Base-by-base conservation (phyloP, 345 rosid species). In the Gossypium arboreum region DNA sequence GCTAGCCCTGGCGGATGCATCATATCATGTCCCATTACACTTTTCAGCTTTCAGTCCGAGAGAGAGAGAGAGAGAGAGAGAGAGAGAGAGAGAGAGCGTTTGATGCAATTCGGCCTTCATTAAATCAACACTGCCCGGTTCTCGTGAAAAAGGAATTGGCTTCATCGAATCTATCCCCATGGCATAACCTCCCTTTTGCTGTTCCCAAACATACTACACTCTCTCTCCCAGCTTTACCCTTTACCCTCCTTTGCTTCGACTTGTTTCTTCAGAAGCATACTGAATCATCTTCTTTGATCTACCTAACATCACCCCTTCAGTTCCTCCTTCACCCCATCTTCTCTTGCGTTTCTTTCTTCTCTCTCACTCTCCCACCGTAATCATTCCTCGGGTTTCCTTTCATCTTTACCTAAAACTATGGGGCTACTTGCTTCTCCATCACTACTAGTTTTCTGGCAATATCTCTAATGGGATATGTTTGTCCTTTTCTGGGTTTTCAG, bases 61-160 rank as follows among this genome's bases (percentile, higher is more conserved):
- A 16, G 61, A 75, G 64, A n/a, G 61, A 25, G 76, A 79, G 55
- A 72, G 4, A 72, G 4, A 17, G 27, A 73, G 64, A 22, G 45
- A 43, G 62, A 3, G 55, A 72, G 4, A 17, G 27, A 73, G 64
- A 22, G 45, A 43, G 62, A 2, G n/a, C 76, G 91, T 18, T 56
- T 20, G 12, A 20, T 57, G 29, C 62, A 57, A 57, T n/a, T 54
- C 86, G 80, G 80, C 75, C 77, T 86, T 80, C 84, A 78, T 81
- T 84, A 85, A 83, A 80, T 85, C 83, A 57, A 60, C 81, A 73
- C 90, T 81, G 86, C 85, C 73, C 85, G 77, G 86, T 84, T 86
- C 91, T 83, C 94, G 97, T 93, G 95, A 92, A 83, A 82, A 71
- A 57, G 3, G 9, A 58, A 58, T 80, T 76, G 61, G 61, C 60